phyloP scores from a whole-genome alignment of 768 basidiomycete species.

The Podaxis sp. region DNA sequence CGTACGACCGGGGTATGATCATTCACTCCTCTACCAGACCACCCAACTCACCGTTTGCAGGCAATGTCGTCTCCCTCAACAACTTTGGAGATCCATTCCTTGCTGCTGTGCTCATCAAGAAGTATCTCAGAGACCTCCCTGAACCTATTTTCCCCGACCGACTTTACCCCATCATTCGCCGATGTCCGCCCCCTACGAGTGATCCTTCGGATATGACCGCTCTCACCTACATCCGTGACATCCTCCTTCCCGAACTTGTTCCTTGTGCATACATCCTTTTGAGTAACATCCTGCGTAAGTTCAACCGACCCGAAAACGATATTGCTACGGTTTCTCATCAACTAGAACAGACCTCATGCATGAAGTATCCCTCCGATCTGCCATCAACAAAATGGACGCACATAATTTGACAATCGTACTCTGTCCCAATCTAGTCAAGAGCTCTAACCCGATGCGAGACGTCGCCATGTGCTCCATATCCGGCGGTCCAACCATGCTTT shows the following conservation, averaged over 20 bases:
- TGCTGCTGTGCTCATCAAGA: slow-evolving; percentile 83
- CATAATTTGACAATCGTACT: slow-evolving; percentile 79
- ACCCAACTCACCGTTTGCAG: slow-evolving; percentile 27
- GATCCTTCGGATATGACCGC: slow-evolving; percentile 53
- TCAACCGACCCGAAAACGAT: not conserved
- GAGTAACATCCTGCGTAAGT: slow-evolving; percentile 62
- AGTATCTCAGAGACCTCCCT: slow-evolving; percentile 78
- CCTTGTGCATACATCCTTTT: slow-evolving; percentile 72
- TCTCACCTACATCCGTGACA: slow-evolving; percentile 64
- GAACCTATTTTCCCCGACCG: slow-evolving; percentile 72
- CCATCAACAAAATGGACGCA: slow-evolving; percentile 76
- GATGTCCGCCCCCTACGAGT: slow-evolving; percentile 57
- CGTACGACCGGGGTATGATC: slow-evolving; percentile 73
- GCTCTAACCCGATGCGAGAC: slow-evolving; percentile 64
- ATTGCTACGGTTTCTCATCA: slow-evolving; percentile 11
- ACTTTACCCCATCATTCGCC: slow-evolving; percentile 58
- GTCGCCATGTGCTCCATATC: slow-evolving; percentile 70
- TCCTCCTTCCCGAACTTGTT: slow-evolving; percentile 60
- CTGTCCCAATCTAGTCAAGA: slow-evolving; percentile 73
- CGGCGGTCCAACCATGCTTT: slow-evolving; percentile 36
- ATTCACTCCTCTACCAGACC: not conserved
- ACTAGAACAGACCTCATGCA: slow-evolving; percentile 64
- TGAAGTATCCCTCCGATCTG: slow-evolving; percentile 66
- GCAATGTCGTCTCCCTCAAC: slow-evolving; percentile 74
- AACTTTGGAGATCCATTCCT: slow-evolving; percentile 75